phyloP scores from a whole-genome alignment of 768 basidiomycete species.

The Trichaptum fuscoviolaceum region DNA sequence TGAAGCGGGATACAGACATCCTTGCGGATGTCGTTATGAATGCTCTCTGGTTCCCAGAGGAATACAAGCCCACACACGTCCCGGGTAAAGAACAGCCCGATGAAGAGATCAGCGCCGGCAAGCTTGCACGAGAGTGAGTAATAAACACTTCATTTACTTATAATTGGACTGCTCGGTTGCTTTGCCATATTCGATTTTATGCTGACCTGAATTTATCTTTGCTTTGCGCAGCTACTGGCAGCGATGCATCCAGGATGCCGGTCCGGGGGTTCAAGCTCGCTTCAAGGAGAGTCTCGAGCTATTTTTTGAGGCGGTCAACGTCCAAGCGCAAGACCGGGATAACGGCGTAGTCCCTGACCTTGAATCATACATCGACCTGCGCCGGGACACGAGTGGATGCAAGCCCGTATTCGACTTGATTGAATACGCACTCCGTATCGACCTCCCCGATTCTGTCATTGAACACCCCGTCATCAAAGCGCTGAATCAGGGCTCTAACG shows the following conservation, averaged over 20 bases:
- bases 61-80: constrained; percentile 16
- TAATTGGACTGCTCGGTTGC: not conserved
- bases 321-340: constrained; percentile 26
- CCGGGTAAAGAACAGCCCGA: constrained; percentile 18
- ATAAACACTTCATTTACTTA: not conserved
- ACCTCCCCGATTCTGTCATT: constrained; percentile 49
- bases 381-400: constrained; percentile 50
- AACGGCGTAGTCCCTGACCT: constrained; percentile 31
- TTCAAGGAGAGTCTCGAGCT: constrained; percentile 26
- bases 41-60: constrained; percentile 22
- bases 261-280: constrained; percentile 31
- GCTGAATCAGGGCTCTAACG: constrained; percentile 44
- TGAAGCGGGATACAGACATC: constrained; percentile 11
- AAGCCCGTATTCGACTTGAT: constrained; percentile 46
- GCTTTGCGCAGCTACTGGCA: constrained; percentile 29
- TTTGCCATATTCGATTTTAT: not conserved
- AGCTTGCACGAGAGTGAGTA: constrained; percentile 31
- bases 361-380: constrained; percentile 47
- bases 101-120: constrained; percentile 23
- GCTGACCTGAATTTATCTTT: not conserved
- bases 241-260: constrained; percentile 32
- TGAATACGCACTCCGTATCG: constrained; percentile 48
- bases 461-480: constrained; percentile 43
- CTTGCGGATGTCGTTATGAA: constrained; percentile 25
- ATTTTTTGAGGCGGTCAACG: constrained; percentile 27